These are phyloP conservation scores for Rhizopogon salebrosus DNA, from an alignment of 768 basidiomycete species.

Conservation along the genomic window DNA sequence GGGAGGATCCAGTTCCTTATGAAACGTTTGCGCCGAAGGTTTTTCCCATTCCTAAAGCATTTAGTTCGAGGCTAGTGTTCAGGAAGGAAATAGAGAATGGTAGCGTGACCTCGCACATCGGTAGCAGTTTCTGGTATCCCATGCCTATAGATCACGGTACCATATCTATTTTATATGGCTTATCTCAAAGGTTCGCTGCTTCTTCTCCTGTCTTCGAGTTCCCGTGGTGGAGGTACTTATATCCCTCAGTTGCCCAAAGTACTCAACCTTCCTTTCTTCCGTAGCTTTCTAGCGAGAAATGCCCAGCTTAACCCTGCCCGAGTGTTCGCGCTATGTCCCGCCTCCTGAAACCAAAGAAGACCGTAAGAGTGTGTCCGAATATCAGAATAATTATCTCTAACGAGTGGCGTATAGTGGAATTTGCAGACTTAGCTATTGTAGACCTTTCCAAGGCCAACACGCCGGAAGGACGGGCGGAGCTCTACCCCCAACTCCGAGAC, in stretches of 20 bases:
- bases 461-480: slow-evolving; percentile 26
- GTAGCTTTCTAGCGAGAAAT: background rate
- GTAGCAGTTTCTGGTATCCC: background rate
- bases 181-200: background rate
- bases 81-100: background rate
- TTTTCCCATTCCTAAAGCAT: no score
- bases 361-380: slow-evolving; percentile 16
- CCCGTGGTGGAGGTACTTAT: background rate
- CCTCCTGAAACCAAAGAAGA: slow-evolving; percentile 25
- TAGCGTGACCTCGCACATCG: background rate
- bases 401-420: slow-evolving; percentile 24
- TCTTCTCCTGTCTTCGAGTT: background rate
- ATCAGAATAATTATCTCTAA: background rate
- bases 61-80: no score
- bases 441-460: slow-evolving; percentile 28
- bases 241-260: background rate
- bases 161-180: background rate
- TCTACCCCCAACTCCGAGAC: slow-evolving; percentile 25
- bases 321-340: slow-evolving; percentile 25
- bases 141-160: background rate
- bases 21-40: no score
- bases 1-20: no score
- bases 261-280: no score
- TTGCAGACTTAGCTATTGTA: slow-evolving; percentile 28
- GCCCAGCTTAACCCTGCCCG: slow-evolving; percentile 20